Evolutionary conservation across 1,139 yeast species (phyloP).

Genomic region (Pichia sp.): DNA sequence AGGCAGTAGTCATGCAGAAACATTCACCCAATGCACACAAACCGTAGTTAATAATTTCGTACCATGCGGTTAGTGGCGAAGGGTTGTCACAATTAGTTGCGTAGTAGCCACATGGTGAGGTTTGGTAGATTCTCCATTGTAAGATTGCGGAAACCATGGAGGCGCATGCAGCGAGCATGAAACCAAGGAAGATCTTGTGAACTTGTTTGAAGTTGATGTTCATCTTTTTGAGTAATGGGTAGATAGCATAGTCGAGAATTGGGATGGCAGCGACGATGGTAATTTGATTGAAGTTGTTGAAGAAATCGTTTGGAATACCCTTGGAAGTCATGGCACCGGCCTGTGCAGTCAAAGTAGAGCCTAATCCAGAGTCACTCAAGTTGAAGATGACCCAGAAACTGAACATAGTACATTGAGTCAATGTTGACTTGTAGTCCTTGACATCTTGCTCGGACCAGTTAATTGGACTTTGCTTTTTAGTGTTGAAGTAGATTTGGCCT

Average conservation of each 20-base stretch:
- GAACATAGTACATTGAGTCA: constrained; percentile 57
- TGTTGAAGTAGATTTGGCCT: constrained; percentile 34
- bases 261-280: constrained; percentile 63
- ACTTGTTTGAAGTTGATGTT: constrained; percentile 40
- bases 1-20: constrained; percentile 62
- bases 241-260: constrained; percentile 50
- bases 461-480: constrained; percentile 36
- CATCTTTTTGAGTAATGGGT: constrained; percentile 52
- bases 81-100: constrained; percentile 44
- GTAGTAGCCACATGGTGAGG: constrained; percentile 73
- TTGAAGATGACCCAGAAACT: constrained; percentile 56
- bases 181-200: constrained; percentile 56
- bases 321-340: constrained; percentile 62
- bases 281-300: constrained; percentile 62
- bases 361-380: constrained; percentile 61
- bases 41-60: constrained; percentile 46
- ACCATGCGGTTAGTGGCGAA: constrained; percentile 56
- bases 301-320: constrained; percentile 69
- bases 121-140: constrained; percentile 67
- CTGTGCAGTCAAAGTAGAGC: constrained; percentile 57
- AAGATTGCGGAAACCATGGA: constrained; percentile 80
- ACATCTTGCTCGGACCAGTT: constrained; percentile 56
- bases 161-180: constrained; percentile 62
- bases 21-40: constrained; percentile 47
- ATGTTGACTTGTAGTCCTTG: constrained; percentile 52